Base-by-base conservation (phyloP, 805 yeast species). In the Pichia eremophila region DNA sequence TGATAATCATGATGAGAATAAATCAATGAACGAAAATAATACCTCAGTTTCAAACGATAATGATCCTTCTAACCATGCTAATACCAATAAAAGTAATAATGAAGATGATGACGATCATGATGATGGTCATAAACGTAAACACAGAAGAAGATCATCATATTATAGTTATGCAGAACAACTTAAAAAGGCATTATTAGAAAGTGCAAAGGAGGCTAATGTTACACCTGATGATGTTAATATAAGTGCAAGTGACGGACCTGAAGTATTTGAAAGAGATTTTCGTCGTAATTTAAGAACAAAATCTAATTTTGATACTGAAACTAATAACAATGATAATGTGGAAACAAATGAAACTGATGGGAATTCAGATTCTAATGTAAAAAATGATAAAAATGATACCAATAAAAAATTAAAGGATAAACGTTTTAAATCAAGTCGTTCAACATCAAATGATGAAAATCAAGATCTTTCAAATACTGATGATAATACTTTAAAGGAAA, bases 151-250 rank as follows among this genome's bases (percentile, higher is more conserved):
- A 42, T 38, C 42, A 9, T 50, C 55, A 3, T 69, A 64, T 43
- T 63, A 63, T 12, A 67, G 64, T 42, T 67, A 67, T 48, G 71
- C 66, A 51, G 50, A 54, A 39, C 54, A 56, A 64, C 51, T 67
- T 39, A 66, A 65, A 40, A 68, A 71, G 49, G 83, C 81, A 0
- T 63, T 78, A 36, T 72, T 78, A 48, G 83, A 78, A 57, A 74
- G 80, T 56, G 81, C 79, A 15, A 68, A 70, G 50, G 81, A 75
- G 47, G 67, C 71, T 45, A 76, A 70, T 6, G 66, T 64, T 2
- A 60, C 58, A 32, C 66, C 69, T 2, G 68, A 62, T 45, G 71
- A 66, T 18, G 59, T 58, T 8, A 64, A 63, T 56, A 54, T 63
- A 11, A 59, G 66, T 2, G 62, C 65, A 10, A 55, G 56, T n/a